Evolutionary conservation across 345 rosid species (phyloP).

Genomic region (Pistacia integerrima): DNA sequence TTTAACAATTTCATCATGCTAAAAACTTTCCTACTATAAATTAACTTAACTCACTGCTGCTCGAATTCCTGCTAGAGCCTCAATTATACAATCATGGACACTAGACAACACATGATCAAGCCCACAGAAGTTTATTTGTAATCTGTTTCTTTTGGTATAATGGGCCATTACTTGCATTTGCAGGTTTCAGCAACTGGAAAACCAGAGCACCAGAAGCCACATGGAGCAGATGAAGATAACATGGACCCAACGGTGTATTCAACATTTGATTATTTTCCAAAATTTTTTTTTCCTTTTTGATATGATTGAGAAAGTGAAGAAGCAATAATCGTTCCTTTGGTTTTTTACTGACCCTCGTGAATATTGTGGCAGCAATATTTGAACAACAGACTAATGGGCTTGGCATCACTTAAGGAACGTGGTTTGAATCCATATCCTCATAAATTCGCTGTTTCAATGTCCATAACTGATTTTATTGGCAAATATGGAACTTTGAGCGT

Average conservation of each 20-base stretch:
- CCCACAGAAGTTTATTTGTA: background rate
- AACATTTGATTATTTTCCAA: background rate
- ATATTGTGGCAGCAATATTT: background rate
- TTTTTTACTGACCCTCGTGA: background rate
- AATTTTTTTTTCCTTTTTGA: background rate
- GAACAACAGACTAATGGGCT: background rate
- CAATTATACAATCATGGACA: too few species aligned
- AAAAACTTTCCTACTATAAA: too few species aligned
- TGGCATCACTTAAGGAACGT: background rate
- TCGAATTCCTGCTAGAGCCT: too few species aligned
- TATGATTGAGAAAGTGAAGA: too few species aligned
- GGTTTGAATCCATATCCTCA: background rate
- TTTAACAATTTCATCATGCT: too few species aligned
- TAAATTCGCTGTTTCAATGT: background rate
- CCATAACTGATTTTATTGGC: background rate
- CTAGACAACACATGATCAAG: background rate
- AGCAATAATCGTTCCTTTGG: background rate
- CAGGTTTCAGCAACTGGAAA: background rate
- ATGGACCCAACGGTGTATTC: constrained; percentile 8
- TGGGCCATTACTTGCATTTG: background rate
- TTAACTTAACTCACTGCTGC: too few species aligned
- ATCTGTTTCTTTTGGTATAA: background rate
- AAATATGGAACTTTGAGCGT: background rate
- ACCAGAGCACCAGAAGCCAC: background rate
- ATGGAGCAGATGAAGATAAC: background rate